These are phyloP conservation scores for Diplodia mutila DNA, from an alignment of 2,329 filamentous ascomycete species.

Conservation along the genomic window DNA sequence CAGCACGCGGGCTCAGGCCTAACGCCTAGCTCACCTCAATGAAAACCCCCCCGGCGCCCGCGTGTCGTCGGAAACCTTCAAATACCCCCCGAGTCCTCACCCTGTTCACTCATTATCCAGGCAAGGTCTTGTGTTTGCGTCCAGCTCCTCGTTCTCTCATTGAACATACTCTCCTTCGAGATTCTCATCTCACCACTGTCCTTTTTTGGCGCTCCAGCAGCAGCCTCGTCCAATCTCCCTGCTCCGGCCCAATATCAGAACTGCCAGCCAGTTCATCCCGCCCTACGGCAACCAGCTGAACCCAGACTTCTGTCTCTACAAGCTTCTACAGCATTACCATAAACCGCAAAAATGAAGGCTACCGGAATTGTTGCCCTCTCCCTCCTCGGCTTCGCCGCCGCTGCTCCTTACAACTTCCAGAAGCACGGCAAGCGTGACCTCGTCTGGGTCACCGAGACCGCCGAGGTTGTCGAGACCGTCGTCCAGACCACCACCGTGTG, in stretches of 20 bases:
- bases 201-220: constrained; percentile 23
- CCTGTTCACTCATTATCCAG: background rate
- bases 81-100: constrained; percentile 14
- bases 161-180: constrained; percentile 22
- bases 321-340: constrained; percentile 28
- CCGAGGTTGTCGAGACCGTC: constrained; percentile 40
- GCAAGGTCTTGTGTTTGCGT: constrained; percentile 5
- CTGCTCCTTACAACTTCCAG: constrained; percentile 31
- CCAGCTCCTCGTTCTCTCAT: constrained; percentile 17
- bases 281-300: background rate
- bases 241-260: constrained; percentile 15
- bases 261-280: constrained; percentile 21
- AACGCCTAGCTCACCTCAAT: background rate
- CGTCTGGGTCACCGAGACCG: constrained; percentile 36
- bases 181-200: constrained; percentile 18
- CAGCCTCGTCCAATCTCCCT: background rate
- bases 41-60: constrained; percentile 9
- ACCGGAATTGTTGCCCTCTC: constrained; percentile 40
- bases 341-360: constrained; percentile 40
- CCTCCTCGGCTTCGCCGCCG: constrained; percentile 40
- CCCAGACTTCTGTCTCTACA: constrained; percentile 7
- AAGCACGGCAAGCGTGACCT: constrained; percentile 40
- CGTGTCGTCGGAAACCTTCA: constrained; percentile 2
- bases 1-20: constrained; percentile 3
- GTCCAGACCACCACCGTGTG: constrained; percentile 43